These are phyloP conservation scores for Daldinia eschscholtzii DNA, from an alignment of 2,329 filamentous ascomycete species.

Conservation along the genomic window DNA sequence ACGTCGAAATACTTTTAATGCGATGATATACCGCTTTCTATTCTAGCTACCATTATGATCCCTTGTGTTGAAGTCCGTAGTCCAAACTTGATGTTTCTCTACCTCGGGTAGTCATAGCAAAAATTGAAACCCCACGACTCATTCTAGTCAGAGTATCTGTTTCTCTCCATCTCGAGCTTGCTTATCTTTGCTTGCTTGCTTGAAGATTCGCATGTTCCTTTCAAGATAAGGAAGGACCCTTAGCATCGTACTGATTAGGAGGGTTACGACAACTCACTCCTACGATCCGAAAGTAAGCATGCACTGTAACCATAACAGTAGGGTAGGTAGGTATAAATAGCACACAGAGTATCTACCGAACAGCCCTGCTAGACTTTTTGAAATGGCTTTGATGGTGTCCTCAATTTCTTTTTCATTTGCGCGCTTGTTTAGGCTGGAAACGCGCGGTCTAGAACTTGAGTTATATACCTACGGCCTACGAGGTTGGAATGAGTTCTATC, in stretches of 20 bases:
- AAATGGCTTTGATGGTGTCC: not conserved
- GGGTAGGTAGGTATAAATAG: not conserved
- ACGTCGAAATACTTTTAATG: conserved; percentile 5
- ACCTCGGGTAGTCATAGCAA: too few relatives aligned
- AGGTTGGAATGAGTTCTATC: not conserved
- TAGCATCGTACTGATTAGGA: not conserved
- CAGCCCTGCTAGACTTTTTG: not conserved
- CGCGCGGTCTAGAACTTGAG: not conserved
- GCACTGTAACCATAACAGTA: not conserved
- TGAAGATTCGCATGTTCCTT: not conserved
- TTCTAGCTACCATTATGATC: not conserved
- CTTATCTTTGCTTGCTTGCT: not conserved
- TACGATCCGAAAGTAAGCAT: not conserved
- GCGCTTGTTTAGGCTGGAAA: not conserved
- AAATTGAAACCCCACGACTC: not conserved
- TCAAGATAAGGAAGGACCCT: not conserved
- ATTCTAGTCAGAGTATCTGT: not conserved
- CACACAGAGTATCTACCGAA: conserved; percentile 2
- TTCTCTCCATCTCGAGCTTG: not conserved
- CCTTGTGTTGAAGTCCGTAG: not conserved
- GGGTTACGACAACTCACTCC: not conserved
- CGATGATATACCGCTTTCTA: conserved; percentile 8
- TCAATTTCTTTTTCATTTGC: conserved; percentile 9
- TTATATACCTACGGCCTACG: not conserved
- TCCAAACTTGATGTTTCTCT: not conserved